A percentile compares a stretch with the other conserved stretches of the same genome.
phyloP scores from a whole-genome alignment of 2,329 filamentous ascomycete species.

The Verticillium nonalfalfae region DNA sequence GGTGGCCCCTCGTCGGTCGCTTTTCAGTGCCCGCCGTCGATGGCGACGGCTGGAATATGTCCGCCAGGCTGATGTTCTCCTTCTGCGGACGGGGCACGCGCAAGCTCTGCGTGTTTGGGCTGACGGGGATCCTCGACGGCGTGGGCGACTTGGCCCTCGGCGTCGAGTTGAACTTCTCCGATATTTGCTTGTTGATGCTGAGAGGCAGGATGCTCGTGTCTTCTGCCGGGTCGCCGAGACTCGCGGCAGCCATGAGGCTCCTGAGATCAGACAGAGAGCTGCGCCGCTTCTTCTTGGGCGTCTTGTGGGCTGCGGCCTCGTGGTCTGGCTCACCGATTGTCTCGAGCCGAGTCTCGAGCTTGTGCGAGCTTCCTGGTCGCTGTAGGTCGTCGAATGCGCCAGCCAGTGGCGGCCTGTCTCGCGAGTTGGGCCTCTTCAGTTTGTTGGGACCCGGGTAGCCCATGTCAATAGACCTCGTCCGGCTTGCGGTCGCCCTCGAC shows the following conservation, averaged over 20 bases:
- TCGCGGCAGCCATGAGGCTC: conserved; percentile 57
- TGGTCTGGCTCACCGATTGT: conserved; percentile 53
- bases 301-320: conserved; percentile 30
- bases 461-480: conserved; percentile 74
- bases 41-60: conserved; percentile 5
- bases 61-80: conserved; percentile 29
- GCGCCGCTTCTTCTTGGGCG: conserved; percentile 71
- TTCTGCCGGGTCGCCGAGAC: conserved; percentile 34
- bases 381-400: conserved; percentile 55
- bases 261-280: conserved; percentile 88
- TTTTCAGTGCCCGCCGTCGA: conserved; percentile 1
- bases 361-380: conserved; percentile 52
- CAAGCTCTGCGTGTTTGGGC: conserved; percentile 33
- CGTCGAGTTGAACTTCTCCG: conserved; percentile 51
- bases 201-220: conserved; percentile 37
- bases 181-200: conserved; percentile 45
- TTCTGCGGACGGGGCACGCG: conserved; percentile 38
- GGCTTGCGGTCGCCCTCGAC: conserved; percentile 54
- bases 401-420: conserved; percentile 54
- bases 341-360: conserved; percentile 47
- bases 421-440: conserved; percentile 45
- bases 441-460: conserved; percentile 37
- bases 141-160: conserved; percentile 35
- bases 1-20: conserved; percentile 20
- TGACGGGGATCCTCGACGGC: conserved; percentile 48